Percentiles rank a stretch among this genome's conserved stretches.
phyloP scores from a whole-genome alignment of 257 asterid species.

The Solanum piurae region DNA sequence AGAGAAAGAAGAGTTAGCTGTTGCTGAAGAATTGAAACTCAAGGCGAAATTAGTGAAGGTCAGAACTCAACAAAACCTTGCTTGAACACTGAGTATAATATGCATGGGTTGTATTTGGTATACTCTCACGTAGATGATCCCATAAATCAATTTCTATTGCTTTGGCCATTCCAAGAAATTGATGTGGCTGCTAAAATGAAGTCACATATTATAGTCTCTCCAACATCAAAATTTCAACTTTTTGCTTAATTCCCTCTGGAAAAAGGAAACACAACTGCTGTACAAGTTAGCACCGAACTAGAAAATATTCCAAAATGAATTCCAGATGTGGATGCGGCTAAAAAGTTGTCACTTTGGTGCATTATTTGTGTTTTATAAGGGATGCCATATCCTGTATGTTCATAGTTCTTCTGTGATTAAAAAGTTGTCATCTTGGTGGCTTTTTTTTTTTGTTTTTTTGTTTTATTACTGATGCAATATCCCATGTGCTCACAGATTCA shows the following conservation, averaged over 20 bases:
- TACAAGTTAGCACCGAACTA: neutral
- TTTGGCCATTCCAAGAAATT: neutral
- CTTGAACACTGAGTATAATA: neutral
- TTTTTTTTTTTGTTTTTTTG: neutral
- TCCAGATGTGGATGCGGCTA: neutral
- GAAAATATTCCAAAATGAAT: neutral
- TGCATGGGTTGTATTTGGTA: neutral
- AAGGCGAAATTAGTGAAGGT: conserved; percentile 80
- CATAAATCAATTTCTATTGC: neutral
- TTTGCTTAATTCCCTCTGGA: neutral
- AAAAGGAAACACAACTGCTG: neutral
- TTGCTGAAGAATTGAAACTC: conserved; percentile 49
- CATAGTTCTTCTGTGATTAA: neutral
- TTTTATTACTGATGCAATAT: neutral
- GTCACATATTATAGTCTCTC: neutral
- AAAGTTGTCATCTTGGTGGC: neutral
- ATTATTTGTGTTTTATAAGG: neutral
- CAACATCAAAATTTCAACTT: neutral
- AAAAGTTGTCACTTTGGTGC: neutral
- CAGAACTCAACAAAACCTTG: neutral
- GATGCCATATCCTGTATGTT: neutral
- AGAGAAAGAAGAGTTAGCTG: conserved; percentile 49
- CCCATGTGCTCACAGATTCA: conserved; percentile 42
- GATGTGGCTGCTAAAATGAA: neutral
- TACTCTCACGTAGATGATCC: neutral